Base-by-base conservation (phyloP, 768 basidiomycete genomes). In the Paxillus involutus region DNA sequence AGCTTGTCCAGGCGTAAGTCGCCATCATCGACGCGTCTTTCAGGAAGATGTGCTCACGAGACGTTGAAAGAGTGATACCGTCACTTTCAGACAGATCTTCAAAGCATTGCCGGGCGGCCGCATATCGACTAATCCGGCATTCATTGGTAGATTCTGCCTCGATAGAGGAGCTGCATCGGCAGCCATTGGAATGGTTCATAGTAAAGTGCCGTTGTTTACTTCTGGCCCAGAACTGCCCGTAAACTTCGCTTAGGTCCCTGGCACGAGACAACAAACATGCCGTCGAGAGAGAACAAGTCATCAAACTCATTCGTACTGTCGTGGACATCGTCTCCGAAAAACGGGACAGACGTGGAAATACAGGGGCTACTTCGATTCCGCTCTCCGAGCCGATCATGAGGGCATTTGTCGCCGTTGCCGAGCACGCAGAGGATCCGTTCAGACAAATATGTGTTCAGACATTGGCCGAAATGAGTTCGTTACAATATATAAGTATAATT, bases 401-500 rank as follows among this genome's bases (percentile, higher is more conserved):
- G 32, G 90, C 92, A 11, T 73, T 98, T n/a, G 84, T 98, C 39
- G 91, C 95, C 9, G 83, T 97, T 12, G 94, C 95, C 0, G 97
- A 99, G 68, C 89, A 93, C 53, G 78, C 82, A 10, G 97, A 98
- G 59, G 97, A 98, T 63, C 86, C 89, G 1, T 90, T 98, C 64
- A 79, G 89, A 53, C 77, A 81, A 1, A 83, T 93, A 46, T 91
- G 87, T 44, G 78, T 98, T 32, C 86, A 94, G 69, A 97, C 92
- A 0, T 71, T 99, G 50, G 81, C 90, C 0, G 97, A 98, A 75
- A 90, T 98, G 47, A 74, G 95, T 95, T 59, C 60, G 89, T 69
- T 44, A 55, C 36, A 50, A 36, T 35, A 26, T n/a, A n/a, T 45
- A 33, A 46, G 53, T 42, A 35, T 33, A 52, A 44, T 44, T 49